phyloP scores from a whole-genome alignment of 164 flowering plant genomes.

The Nymphaea thermarum region DNA sequence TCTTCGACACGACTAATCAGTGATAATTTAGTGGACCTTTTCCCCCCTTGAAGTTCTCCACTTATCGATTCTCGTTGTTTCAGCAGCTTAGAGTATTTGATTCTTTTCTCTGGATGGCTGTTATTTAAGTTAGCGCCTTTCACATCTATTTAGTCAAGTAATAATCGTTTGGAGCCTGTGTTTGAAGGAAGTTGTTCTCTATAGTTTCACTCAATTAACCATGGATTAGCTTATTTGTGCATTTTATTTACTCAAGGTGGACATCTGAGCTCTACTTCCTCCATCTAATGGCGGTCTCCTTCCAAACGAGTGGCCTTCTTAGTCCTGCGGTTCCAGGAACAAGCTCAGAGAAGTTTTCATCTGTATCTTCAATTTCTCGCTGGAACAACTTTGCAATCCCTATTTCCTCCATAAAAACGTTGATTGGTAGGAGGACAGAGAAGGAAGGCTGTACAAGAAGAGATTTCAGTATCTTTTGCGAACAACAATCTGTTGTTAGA shows the following conservation, averaged over 20 bases:
- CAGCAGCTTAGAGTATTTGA: no score
- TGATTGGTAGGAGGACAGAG: background rate
- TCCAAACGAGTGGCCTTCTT: background rate
- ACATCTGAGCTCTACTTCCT: background rate
- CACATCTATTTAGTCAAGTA: no score
- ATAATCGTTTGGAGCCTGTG: no score
- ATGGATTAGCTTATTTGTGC: no score
- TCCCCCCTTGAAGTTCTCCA: no score
- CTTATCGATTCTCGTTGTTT: no score
- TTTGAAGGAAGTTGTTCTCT: no score
- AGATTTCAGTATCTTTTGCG: background rate
- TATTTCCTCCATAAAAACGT: background rate
- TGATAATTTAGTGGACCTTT: no score
- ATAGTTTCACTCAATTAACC: no score
- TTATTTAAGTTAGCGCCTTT: no score
- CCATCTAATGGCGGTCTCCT: background rate
- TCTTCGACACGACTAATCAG: background rate
- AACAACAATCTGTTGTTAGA: background rate
- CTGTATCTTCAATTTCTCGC: background rate
- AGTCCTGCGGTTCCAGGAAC: background rate
- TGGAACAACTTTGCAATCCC: background rate
- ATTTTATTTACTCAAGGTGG: background rate
- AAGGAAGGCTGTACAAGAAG: background rate
- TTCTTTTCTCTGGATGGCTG: no score
- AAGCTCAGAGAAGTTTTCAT: background rate